Base-by-base conservation (phyloP, 257 asterid species). In the Scutellaria baicalensis region DNA sequence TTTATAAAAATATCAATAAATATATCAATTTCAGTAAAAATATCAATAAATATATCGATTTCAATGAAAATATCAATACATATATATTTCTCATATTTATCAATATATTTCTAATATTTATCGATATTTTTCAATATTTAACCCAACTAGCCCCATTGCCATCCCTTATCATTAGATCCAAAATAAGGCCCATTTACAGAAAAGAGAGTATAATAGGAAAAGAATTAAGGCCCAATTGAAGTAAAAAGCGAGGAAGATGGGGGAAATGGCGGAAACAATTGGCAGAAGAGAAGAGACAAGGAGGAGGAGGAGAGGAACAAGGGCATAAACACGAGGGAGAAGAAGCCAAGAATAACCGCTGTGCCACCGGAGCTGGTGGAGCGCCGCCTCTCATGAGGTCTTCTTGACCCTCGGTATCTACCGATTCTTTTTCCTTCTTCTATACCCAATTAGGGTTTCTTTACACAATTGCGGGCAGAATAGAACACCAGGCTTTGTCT, bases 361-460 rank as follows among this genome's bases (percentile, higher is more conserved):
- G 66, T 38, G 72, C 76, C 57, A 64, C n/a, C 55, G 70, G 63
- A 55, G 74, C 74, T 6, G 63, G 70, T 64, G 69, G 66, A 13
- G 51, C 65, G 14, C 36, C 27, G 40, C 42, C 70, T 57, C 59
- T 65, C 50, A 78, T 74, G 82, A 78, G 64, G 52, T 16, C 39
- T 38, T 16, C 20, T 38, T 78, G 72, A 68, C 14, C 60, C 11
- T 48, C 60, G 77, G 77, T 79, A 79, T 47, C 75, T 59, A 64
- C 64, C 40, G 21, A 58, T 66, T 79, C 74, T 56, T 69, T 69
- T 50, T 35, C 11, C 66, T 33, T 61, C n/a, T n/a, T 23, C 58
- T 9, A 6, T 48, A 9, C 64, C 68, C 33, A 27, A 65, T 79
- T 74, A 79, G 75, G 80, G 74, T 70, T 79, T 70, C 42, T 42